Conservation (phyloP, 352 stramenopile genomes). For the Globisporangium alternatum region DNA sequence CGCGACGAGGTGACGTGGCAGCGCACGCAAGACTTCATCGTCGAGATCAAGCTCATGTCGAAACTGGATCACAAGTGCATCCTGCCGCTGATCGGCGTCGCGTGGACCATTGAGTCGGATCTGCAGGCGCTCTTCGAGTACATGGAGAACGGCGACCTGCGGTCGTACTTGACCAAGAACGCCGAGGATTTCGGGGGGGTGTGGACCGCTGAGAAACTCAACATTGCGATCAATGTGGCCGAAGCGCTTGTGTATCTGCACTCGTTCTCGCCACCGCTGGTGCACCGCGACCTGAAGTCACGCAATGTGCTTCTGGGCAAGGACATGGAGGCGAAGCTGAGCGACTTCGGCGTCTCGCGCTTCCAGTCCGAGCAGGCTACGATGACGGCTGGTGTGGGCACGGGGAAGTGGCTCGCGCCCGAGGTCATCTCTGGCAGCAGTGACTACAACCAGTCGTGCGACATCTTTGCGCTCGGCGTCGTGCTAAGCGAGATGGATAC, state of each 20-base stretch:
- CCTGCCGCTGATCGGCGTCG: constrained; percentile 59
- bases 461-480: constrained; percentile 36
- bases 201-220: constrained; percentile 39
- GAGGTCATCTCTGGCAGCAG: constrained; percentile 33
- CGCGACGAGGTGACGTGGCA: constrained; percentile 39
- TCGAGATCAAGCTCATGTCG: constrained; percentile 70
- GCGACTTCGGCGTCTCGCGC: constrained; percentile 33
- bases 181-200: constrained; percentile 1
- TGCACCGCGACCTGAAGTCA: constrained; percentile 43
- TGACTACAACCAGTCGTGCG: constrained; percentile 34
- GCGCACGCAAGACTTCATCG: constrained; percentile 46
- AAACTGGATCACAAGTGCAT: constrained; percentile 62
- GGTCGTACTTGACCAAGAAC: constrained; percentile 31
- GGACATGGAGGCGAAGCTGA: constrained; percentile 32
- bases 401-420: constrained; percentile 31
- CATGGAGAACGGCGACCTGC: constrained; percentile 56
- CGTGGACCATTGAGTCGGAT: constrained; percentile 54
- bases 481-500: constrained; percentile 45
- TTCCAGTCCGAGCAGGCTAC: constrained; percentile 32
- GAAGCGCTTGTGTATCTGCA: constrained; percentile 51
- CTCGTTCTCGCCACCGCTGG: constrained; percentile 33
- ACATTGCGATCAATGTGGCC: constrained; percentile 30
- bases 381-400: constrained; percentile 37
- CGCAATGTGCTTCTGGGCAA: constrained; percentile 34
- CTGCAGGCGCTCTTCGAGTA: constrained; percentile 69